Base-by-base conservation (phyloP, 2,329 filamentous ascomycete species). In the Ophiosphaerella narmari region DNA sequence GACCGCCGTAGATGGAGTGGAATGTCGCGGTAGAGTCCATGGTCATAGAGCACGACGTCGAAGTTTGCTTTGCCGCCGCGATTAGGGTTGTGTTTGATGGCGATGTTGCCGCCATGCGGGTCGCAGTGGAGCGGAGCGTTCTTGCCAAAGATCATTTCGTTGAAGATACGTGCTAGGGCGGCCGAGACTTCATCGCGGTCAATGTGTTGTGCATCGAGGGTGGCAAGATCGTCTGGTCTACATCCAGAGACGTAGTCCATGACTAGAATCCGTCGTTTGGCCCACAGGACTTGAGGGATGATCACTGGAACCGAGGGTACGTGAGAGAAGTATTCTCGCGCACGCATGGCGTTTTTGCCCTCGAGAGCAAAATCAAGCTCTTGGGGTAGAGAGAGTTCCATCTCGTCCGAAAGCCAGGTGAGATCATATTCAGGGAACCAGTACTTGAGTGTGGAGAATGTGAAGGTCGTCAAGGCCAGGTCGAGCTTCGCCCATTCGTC, bases 371-470 rank as follows among this genome's bases (percentile, higher is more conserved):
- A 99, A 70, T 99, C 89, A 44, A 99, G 80, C 74, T 99, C 94
- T 69, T 93, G 87, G 0, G 94, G 94, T 6, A 99, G 77, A 2
- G 91, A 97, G 16, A 86, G 76, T 52, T 97, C 90, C 88, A 99
- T 95, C 74, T 99, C 94, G 7, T 87, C 86, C 1, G 91, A 92
- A 8, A 99, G 79, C 94, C 94, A 99, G 67, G 96, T 92, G 24
- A 99, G 81, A 72, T 99, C 94, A 73, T 99, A 99, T 63, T 97
- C 92, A 2, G 95, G 95, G 68, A 99, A 99, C 79, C 93, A 97
- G 50, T 84, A 83, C 74, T 96, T 96, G 52, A 99, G 78, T 0
- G 88, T 94, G 9, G 87, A 86, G 73, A 99, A 99, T 0, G 92
- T 95, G 65, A 94, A 95, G 33, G 84, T 80, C 5, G 94, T 99